Percentiles rank a stretch among this genome's conserved stretches.
These are phyloP conservation scores for Lophiostoma macrostomum DNA, from an alignment of 495 filamentous ascomycete genomes.

Conservation along the genomic window DNA sequence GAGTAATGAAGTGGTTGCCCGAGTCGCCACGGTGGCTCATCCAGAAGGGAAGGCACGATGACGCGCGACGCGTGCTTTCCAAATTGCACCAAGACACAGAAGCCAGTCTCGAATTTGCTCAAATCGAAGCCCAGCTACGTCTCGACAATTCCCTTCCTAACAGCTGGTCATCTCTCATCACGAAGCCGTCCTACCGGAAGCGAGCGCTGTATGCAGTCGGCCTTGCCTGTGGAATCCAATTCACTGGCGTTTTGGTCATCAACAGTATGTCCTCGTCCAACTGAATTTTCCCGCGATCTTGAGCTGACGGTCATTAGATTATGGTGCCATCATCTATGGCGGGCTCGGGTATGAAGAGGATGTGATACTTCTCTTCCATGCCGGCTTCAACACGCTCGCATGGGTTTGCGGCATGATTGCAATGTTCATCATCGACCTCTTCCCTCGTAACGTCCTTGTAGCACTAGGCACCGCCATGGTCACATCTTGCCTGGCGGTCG, in stretches of 20 bases:
- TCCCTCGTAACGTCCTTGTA: slow-evolving; percentile 32
- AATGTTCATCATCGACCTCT: slow-evolving; percentile 35
- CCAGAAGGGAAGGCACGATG: slow-evolving; percentile 34
- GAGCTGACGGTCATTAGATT: slow-evolving; percentile 28
- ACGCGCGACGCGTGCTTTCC: slow-evolving; percentile 32
- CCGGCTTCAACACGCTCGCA: slow-evolving; percentile 32
- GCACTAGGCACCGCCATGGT: slow-evolving; percentile 32
- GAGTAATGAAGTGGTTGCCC: slow-evolving; percentile 33
- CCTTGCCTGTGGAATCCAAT: slow-evolving; percentile 27
- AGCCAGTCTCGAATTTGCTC: slow-evolving; percentile 32
- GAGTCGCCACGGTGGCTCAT: slow-evolving; percentile 37
- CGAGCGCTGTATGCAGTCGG: slow-evolving; percentile 28
- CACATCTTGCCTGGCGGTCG: slow-evolving; percentile 31
- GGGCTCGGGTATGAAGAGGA: slow-evolving; percentile 31
- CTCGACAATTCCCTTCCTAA: slow-evolving; percentile 29
- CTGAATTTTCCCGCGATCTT: neutral
- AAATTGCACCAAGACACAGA: slow-evolving; percentile 27
- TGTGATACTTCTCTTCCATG: slow-evolving; percentile 32
- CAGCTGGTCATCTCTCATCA: slow-evolving; percentile 31
- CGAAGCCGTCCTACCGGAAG: slow-evolving; percentile 35
- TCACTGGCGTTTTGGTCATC: slow-evolving; percentile 36
- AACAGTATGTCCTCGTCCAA: slow-evolving; percentile 15
- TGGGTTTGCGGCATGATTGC: slow-evolving; percentile 26
- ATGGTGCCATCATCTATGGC: slow-evolving; percentile 37
- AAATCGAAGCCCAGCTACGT: slow-evolving; percentile 35